phyloP scores from a whole-genome alignment of 2,329 filamentous ascomycete species.

The Cordyceps militaris region DNA sequence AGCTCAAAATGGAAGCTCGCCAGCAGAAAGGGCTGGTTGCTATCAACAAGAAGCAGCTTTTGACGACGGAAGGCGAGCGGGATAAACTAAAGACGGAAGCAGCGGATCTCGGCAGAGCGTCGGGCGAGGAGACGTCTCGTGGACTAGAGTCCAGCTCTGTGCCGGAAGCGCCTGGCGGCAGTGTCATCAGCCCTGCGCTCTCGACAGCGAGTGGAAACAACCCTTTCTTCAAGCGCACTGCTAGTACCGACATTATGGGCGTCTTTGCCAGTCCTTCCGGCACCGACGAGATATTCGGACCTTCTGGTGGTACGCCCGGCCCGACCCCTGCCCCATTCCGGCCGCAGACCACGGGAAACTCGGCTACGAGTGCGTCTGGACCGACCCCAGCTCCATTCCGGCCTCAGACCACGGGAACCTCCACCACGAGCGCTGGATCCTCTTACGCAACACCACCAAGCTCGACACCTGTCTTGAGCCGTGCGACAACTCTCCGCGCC shows the following conservation, averaged over 20 bases:
- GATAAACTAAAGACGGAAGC: slow-evolving; percentile 82
- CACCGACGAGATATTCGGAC: slow-evolving; percentile 75
- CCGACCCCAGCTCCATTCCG: slow-evolving; percentile 36
- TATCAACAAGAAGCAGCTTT: slow-evolving; percentile 97
- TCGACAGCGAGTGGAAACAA: slow-evolving; percentile 75
- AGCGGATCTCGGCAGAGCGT: slow-evolving; percentile 57
- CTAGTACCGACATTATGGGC: slow-evolving; percentile 53
- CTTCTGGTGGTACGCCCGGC: slow-evolving; percentile 35
- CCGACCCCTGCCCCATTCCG: slow-evolving; percentile 36
- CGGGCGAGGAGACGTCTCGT: slow-evolving; percentile 50
- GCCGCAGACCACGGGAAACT: slow-evolving; percentile 50
- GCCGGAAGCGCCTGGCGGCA: slow-evolving; percentile 35
- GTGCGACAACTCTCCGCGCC: slow-evolving; percentile 48
- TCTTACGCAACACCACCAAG: slow-evolving; percentile 48
- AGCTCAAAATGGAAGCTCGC: slow-evolving; percentile 81
- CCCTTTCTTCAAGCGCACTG: slow-evolving; percentile 79
- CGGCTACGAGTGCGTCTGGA: slow-evolving; percentile 32
- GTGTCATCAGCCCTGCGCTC: slow-evolving; percentile 60
- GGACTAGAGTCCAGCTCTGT: slow-evolving; percentile 47
- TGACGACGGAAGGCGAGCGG: slow-evolving; percentile 79
- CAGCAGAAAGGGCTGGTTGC: slow-evolving; percentile 95
- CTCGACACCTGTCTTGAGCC: slow-evolving; percentile 58
- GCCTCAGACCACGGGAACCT: slow-evolving; percentile 52
- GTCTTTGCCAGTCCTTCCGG: slow-evolving; percentile 45
- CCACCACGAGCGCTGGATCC: slow-evolving; percentile 44